Conservation (phyloP, 768 basidiomycete genomes). For the Pisolithus orientalis region DNA sequence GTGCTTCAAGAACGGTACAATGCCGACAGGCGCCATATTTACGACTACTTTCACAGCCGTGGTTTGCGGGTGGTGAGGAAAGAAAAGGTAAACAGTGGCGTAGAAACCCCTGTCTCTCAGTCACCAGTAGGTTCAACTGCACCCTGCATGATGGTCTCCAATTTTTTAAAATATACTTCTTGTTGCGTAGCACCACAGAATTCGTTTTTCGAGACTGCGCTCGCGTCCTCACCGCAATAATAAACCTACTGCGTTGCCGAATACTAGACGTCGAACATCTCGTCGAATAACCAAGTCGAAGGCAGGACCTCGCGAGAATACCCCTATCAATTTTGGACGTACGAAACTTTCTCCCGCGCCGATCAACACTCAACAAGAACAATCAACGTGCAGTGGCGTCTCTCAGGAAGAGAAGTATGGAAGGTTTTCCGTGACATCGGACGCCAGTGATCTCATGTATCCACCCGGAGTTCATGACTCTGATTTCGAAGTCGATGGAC, state of each 20-base stretch:
- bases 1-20: constrained; percentile 65
- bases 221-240: too few species aligned
- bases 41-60: constrained; percentile 70
- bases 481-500: constrained; percentile 18
- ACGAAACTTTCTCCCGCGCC: constrained; percentile 1
- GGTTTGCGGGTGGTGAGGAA: constrained; percentile 60
- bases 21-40: constrained; percentile 69
- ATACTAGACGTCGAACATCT: constrained; percentile 12
- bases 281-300: constrained; percentile 28
- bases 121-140: too few species aligned
- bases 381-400: constrained; percentile 8
- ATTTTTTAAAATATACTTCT: too few species aligned
- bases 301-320: constrained; percentile 22
- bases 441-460: constrained; percentile 25
- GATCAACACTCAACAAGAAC: constrained; percentile 7
- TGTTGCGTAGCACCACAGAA: too few species aligned
- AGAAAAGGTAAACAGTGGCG: constrained; percentile 33
- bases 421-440: constrained; percentile 20
- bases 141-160: too few species aligned
- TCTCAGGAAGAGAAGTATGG: constrained; percentile 13
- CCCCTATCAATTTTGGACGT: background rate
- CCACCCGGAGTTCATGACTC: constrained; percentile 25
- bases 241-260: background rate
- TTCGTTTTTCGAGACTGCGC: too few species aligned
- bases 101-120: background rate